Evolutionary conservation across 148 eudicot genomes (phyloP), one percentile per base, ranked within the genome.

Genomic region (Oxyria digyna): DNA sequence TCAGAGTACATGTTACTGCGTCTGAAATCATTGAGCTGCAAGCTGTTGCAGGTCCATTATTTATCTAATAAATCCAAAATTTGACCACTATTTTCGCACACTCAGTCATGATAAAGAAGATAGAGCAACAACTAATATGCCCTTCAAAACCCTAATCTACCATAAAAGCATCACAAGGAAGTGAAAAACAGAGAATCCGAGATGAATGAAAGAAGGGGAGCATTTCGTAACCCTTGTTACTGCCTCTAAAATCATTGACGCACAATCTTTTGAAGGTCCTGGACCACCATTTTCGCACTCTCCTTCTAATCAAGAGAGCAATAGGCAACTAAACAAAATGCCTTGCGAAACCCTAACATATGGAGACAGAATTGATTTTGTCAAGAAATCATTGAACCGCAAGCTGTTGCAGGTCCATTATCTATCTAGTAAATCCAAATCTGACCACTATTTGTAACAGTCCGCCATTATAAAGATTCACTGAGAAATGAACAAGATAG

Each of bases 21-120:
- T 59, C 65, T 59, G 65, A 59, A 59, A 59, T 27, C 65, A 59
- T 13, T 29, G 65, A 59, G 15, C 20, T 9, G 29, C 65, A 29
- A 29, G 14, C 12, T 59, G 20, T 59, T 59, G 37, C 37, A 29
- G 37, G 38, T 29, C 20, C 9, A 57, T 59, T 31, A 59, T 14
- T n/a, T 59, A 59, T 59, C 65, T 59, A 14, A 10, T 15, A 59
- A 29, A 15, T 31, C 37, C n/a, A 12, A 59, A 59, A 1, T 38
- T 18, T 13, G 37, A 59, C 3, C 65, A 59, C 65, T 15, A 29
- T 29, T 24, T 23, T 29, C 3, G 37, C 20, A 29, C 37, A 14
- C 65, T 4, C 38, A 18, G n/a, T 24, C 20, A 59, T 29, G n/a
- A n/a, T n/a, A 59, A 46, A 13, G 20, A 59, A 59, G 65, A 38